Base-by-base conservation (phyloP, 1,284 basidiomycete genomes). In the Cryptococcus sp. region DNA sequence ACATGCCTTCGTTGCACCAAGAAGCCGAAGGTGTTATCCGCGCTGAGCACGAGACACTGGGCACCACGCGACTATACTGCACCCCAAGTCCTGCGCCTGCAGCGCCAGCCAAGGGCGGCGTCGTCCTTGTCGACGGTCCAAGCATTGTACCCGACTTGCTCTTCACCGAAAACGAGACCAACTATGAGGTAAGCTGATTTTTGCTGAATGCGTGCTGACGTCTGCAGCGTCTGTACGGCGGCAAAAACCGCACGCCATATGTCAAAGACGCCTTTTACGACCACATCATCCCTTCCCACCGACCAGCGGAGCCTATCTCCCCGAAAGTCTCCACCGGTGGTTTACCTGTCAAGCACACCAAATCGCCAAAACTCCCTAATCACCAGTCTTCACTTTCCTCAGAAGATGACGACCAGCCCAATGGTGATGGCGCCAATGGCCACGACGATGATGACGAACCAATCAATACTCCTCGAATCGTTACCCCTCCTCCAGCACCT, bases 241-340 rank as follows among this genome's bases (percentile, higher is more conserved):
- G 91, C 23, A 80, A 86, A 67, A 97, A 98, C 80, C 81, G 84
- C 57, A 87, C 86, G 0, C 84, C 85, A 1, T 94, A 88, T 74
- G 90, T 91, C 70, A 99, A 99, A 80, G 95, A 99, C 72, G 94
- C 89, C n/a, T 98, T 99, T 83, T 93, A 99, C 73, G 94, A 98
- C 75, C 90, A 98, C 74, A 90, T 98, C 75, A 87, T 98, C 63
- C 87, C 87, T 3, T 82, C 81, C 16, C 94, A 97, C 78, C 87
- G 91, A 53, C 88, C 88, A 5, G 78, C 67, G 16, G 70, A 77
- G 50, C 73, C 75, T 5, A 72, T 76, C 53, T 61, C 62, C 45
- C 58, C 17, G 64, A 45, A 8, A 67, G 58, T 48, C 65, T 70
- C 50, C 48, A 52, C 50, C 67, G 59, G 55, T 13, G 29, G 29